Conservation (phyloP, 2,329 filamentous ascomycete species). For the Fusarium keratoplasticum region DNA sequence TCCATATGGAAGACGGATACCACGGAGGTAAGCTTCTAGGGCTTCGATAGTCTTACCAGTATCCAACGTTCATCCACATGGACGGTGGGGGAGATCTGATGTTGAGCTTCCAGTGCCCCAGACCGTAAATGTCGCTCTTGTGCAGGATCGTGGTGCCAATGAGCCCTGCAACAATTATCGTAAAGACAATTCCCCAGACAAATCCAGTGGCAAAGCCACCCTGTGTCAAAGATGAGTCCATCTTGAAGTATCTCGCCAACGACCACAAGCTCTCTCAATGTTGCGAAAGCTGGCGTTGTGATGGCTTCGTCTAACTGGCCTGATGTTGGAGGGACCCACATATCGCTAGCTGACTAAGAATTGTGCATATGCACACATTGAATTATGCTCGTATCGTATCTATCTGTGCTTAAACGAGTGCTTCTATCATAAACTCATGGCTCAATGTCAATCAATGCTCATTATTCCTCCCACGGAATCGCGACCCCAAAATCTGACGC, state of each 20-base stretch:
- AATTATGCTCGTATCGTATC: slow-evolving; percentile 1
- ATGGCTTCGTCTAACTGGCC: neutral
- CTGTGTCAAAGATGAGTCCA: neutral
- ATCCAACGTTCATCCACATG: slow-evolving; percentile 76
- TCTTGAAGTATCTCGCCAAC: neutral
- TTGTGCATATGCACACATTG: neutral
- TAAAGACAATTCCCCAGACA: slow-evolving; percentile 39
- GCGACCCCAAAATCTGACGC: slow-evolving; percentile 63
- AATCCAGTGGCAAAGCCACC: slow-evolving; percentile 46
- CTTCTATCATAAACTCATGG: neutral
- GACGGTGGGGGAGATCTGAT: slow-evolving; percentile 56
- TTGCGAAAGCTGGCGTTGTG: neutral
- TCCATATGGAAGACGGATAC: no score
- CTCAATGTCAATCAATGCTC: slow-evolving; percentile 2
- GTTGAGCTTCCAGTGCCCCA: slow-evolving; percentile 69
- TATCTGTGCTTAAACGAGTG: neutral
- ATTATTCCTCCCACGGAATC: slow-evolving; percentile 50
- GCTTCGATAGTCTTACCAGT: slow-evolving; percentile 59
- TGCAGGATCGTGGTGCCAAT: slow-evolving; percentile 37
- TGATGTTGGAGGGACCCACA: slow-evolving; percentile 1
- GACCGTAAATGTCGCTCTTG: slow-evolving; percentile 55
- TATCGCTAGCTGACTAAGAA: slow-evolving; percentile 9
- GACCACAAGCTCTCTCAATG: neutral
- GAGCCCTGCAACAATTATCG: slow-evolving; percentile 27
- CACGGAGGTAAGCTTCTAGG: no score